phyloP scores from a whole-genome alignment of 1,284 basidiomycete genomes.

The Irpex lacteus region DNA sequence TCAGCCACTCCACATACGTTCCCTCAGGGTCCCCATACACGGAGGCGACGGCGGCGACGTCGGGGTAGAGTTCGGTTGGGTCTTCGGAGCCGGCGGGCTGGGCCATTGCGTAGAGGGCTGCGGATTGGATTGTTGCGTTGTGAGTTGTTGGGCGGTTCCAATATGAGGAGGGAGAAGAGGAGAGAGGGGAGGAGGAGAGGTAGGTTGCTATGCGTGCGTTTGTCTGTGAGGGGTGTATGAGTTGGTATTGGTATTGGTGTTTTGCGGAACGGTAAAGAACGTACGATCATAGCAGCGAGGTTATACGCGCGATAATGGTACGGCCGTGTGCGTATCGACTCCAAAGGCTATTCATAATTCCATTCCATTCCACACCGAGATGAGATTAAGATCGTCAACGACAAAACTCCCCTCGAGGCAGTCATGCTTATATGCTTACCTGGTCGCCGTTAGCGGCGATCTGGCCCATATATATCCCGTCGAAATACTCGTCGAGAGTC shows the following conservation, averaged over 20 bases:
- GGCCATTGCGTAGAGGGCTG: conserved; percentile 52
- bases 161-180: conserved; percentile 32
- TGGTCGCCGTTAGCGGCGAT: conserved; percentile 39
- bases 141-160: conserved; percentile 47
- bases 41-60: conserved; percentile 49
- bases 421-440: conserved; percentile 14
- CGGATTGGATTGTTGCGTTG: conserved; percentile 53
- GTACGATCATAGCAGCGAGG: conserved; percentile 59
- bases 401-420: too few species aligned
- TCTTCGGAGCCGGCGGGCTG: conserved; percentile 28
- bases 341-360: conserved; percentile 43
- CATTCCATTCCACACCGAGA: conserved; percentile 12
- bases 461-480: conserved; percentile 31
- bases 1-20: conserved; percentile 46
- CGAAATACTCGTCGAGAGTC: conserved; percentile 35
- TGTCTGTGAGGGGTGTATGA: conserved; percentile 34
- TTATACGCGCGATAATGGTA: conserved; percentile 69
- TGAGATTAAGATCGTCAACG: not conserved
- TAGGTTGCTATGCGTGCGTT: conserved; percentile 52
- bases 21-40: conserved; percentile 52
- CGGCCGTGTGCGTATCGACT: conserved; percentile 57
- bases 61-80: conserved; percentile 20
- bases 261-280: conserved; percentile 20
- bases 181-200: conserved; percentile 34
- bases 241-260: too few species aligned